Conservation (phyloP, 805 yeast genomes). For the Clavispora fructus region DNA sequence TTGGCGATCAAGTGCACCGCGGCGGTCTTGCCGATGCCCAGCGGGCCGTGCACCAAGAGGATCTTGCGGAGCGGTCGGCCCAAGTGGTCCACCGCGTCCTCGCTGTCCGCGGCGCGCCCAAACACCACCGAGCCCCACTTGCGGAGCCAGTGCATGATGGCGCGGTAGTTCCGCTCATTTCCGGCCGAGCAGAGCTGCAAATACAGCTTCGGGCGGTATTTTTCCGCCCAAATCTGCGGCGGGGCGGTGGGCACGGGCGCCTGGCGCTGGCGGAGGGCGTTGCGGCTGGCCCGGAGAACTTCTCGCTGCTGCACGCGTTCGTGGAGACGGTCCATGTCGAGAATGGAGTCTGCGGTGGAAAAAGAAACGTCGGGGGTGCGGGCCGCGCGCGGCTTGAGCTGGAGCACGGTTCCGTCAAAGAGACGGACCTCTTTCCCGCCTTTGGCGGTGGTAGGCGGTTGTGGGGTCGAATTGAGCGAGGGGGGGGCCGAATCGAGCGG, state of each 20-base stretch:
- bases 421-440: constrained; percentile 7
- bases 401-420: constrained; percentile 8
- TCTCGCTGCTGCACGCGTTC: constrained; percentile 12
- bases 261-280: neutral
- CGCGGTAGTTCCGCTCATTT: constrained; percentile 37
- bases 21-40: constrained; percentile 91
- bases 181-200: constrained; percentile 40
- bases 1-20: constrained; percentile 79
- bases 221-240: constrained; percentile 33
- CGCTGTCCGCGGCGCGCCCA: constrained; percentile 15
- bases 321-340: constrained; percentile 13
- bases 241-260: neutral
- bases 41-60: constrained; percentile 81
- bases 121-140: constrained; percentile 34
- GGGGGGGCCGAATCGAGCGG: too few relatives aligned
- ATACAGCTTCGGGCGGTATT: constrained; percentile 32
- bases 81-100: constrained; percentile 18
- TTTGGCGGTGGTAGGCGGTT: neutral
- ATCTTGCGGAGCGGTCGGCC: constrained; percentile 49
- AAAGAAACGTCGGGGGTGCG: neutral
- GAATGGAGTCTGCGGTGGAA: constrained; percentile 8
- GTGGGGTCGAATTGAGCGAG: neutral
- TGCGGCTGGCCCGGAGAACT: constrained; percentile 6
- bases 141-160: constrained; percentile 35
- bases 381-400: constrained; percentile 8